Base-by-base conservation (phyloP, 164 flowering plant genomes). In the Chimonanthus praecox region DNA sequence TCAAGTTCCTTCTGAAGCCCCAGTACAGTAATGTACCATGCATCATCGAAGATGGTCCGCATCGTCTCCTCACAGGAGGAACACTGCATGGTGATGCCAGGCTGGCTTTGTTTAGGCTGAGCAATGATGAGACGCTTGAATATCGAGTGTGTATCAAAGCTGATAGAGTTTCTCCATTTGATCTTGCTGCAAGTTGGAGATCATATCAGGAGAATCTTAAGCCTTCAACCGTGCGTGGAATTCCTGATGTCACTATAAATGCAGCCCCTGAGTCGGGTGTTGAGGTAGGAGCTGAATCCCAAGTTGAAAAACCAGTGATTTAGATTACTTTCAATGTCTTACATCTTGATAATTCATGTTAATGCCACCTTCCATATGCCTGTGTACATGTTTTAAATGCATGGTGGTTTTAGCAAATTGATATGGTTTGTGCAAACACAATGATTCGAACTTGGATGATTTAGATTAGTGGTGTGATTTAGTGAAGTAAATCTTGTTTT, bases 151-250 rank as follows among this genome's bases (percentile, higher is more conserved):
- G 83, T 49, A 86, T 95, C 60, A 86, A 90, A 45, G 97, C 98
- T 0, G 96, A 87, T 69, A 83, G 89, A 74, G 94, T 95, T 78
- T 95, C 99, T 5, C 99, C 99, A 3, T 95, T 95, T 80, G 98
- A 93, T 79, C 97, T 95, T 66, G 99, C 98, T 0, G 96, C 98
- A 15, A 93, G 99, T 86, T 95, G 99, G 99, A 85, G 99, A 79
- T 92, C 97, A 68, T 95, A 89, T 81, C 88, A 85, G 81, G 92
- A 89, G 79, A 89, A 95, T 79, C 81, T 93, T 46, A 85, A 86
- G 85, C 97, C 97, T 75, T 95, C 99, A 0, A 88, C 94, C 8
- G 99, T 92, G 58, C 93, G 99, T 64, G 97, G 97, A 15, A 89
- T 93, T 78, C 98, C 99, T 47, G 99, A 95, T 84, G 90, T 93